These are phyloP conservation scores for Candida argentea DNA, from an alignment of 805 yeast genomes.

Conservation along the genomic window DNA sequence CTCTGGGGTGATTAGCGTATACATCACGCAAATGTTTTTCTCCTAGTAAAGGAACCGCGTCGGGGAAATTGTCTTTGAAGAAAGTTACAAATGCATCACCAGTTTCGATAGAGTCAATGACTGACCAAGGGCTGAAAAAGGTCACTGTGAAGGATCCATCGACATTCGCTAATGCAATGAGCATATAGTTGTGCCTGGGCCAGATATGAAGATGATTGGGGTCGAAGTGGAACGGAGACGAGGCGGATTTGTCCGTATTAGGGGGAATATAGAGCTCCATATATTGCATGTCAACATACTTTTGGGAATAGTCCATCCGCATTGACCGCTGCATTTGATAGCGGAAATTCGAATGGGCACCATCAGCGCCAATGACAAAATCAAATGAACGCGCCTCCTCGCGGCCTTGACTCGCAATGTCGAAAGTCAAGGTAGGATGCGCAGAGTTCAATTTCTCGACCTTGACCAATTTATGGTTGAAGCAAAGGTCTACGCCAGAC, in stretches of 20 bases:
- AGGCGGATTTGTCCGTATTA: slow-evolving; percentile 8
- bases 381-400: slow-evolving; percentile 36
- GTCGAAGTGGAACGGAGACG: slow-evolving; percentile 38
- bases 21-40: slow-evolving; percentile 38
- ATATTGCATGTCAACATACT: slow-evolving; percentile 77
- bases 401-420: slow-evolving; percentile 9
- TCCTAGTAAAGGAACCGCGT: slow-evolving; percentile 65
- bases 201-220: slow-evolving; percentile 84
- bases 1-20: slow-evolving; percentile 55
- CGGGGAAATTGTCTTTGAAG: slow-evolving; percentile 56
- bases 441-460: slow-evolving; percentile 15
- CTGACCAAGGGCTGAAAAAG: slow-evolving; percentile 70
- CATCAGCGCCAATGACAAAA: slow-evolving; percentile 76
- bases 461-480: slow-evolving; percentile 45
- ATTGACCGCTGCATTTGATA: slow-evolving; percentile 53
- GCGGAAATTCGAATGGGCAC: slow-evolving; percentile 69
- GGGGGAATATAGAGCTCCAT: slow-evolving; percentile 73
- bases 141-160: slow-evolving; percentile 89
- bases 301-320: slow-evolving; percentile 63
- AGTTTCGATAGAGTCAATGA: slow-evolving; percentile 44
- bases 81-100: slow-evolving; percentile 40
- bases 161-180: slow-evolving; percentile 76
- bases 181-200: slow-evolving; percentile 83
- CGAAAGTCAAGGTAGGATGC: slow-evolving; percentile 15
- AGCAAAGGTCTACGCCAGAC: slow-evolving; percentile 34